Evolutionary conservation across 2,329 filamentous ascomycete species (phyloP).

Genomic region (Penicillium capsulatum): DNA sequence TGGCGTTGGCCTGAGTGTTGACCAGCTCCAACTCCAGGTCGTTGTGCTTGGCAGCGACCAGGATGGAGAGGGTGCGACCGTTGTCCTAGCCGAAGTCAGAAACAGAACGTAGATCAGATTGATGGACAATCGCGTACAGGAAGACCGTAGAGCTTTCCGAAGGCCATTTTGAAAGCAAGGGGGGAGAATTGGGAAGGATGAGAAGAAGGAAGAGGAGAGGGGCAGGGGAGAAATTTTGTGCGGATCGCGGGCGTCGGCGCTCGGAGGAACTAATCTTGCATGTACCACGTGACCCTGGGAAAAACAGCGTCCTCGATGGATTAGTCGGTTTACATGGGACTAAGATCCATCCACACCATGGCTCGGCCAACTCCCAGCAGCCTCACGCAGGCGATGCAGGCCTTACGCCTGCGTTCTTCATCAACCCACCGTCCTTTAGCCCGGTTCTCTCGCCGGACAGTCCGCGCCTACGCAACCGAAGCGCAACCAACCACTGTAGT

Average conservation of each 20-base stretch:
- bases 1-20: conserved; percentile 49
- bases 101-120: conserved; percentile 2
- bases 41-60: conserved; percentile 96
- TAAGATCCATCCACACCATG: conserved; percentile 25
- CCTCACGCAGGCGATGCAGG: conserved; percentile 34
- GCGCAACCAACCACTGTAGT: conserved; percentile 2
- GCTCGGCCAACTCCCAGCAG: conserved; percentile 36
- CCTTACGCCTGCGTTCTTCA: conserved; percentile 27
- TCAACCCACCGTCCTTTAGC: conserved; percentile 25
- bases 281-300: conserved; percentile 19
- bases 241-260: conserved; percentile 12
- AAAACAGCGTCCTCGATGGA: conserved; percentile 17
- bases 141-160: conserved; percentile 95
- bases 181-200: conserved; percentile 14
- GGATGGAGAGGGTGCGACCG: conserved; percentile 81
- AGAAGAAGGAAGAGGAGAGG: conserved; percentile 15
- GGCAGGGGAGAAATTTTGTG: conserved; percentile 24
- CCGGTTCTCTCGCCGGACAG: conserved; percentile 16
- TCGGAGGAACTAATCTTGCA: conserved; percentile 20
- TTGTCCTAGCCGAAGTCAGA: conserved; percentile 61
- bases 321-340: not conserved
- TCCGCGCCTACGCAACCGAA: conserved; percentile 31
- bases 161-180: conserved; percentile 66
- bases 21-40: conserved; percentile 86
- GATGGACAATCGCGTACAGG: conserved; percentile 54